phyloP scores from a whole-genome alignment of 768 basidiomycete genomes.

The Rhodotorula kratochvilovae region DNA sequence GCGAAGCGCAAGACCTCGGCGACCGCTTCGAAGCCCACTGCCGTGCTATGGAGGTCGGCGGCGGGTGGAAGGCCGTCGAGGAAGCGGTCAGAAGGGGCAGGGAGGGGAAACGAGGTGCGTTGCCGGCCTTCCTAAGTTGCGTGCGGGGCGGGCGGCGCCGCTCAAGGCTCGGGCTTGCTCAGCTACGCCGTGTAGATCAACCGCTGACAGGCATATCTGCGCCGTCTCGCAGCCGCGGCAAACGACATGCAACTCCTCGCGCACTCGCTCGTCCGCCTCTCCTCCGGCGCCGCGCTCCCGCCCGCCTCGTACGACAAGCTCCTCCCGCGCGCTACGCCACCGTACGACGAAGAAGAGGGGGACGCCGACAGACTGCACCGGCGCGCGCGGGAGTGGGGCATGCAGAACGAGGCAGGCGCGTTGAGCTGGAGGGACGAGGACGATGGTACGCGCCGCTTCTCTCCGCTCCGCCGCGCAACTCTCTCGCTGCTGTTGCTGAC shows the following conservation, averaged over 20 bases:
- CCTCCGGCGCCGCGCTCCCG: constrained; percentile 13
- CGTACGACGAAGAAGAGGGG: not conserved
- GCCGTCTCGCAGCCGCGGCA: not conserved
- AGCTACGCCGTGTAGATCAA: no score
- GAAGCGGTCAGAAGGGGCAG: constrained; percentile 61
- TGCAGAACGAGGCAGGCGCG: constrained; percentile 67
- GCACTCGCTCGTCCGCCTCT: constrained; percentile 10
- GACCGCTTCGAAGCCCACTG: constrained; percentile 65
- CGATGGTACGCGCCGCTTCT: constrained; percentile 53
- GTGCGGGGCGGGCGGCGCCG: not conserved
- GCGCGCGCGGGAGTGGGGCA: constrained; percentile 50
- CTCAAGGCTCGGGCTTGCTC: not conserved
- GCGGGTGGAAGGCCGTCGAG: constrained; percentile 55
- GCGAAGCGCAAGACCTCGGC: constrained; percentile 61
- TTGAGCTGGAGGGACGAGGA: constrained; percentile 85
- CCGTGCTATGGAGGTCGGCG: constrained; percentile 61
- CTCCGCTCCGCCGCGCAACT: not conserved
- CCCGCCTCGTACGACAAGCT: constrained; percentile 3
- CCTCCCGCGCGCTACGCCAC: not conserved
- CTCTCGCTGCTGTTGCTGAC: not conserved
- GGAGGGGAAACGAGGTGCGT: constrained; percentile 64
- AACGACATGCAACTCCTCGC: constrained; percentile 1
- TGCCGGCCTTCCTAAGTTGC: not conserved
- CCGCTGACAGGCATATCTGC: no score
- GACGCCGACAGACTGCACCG: constrained; percentile 45